phyloP scores from a whole-genome alignment of 140 eudicot species.

The Anethum foeniculum region DNA sequence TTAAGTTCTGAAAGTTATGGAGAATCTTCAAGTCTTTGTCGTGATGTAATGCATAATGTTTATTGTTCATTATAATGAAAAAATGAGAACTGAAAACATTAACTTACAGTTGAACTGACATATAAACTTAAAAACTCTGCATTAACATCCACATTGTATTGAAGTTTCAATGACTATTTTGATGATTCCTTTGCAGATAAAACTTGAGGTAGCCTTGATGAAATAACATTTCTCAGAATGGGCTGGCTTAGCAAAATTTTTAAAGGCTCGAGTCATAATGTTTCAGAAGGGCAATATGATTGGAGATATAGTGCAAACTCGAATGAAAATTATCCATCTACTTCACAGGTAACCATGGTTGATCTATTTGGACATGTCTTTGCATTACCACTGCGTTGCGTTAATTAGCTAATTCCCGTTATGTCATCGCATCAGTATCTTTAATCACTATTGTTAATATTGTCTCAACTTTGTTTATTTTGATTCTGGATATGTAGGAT shows the following conservation, averaged over 20 bases:
- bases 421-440: not conserved
- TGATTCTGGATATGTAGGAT: conserved; percentile 24
- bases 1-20: not conserved
- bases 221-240: conserved; percentile 35
- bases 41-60: not conserved
- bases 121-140: not conserved
- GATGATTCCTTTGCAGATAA: conserved; percentile 27
- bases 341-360: conserved; percentile 50
- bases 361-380: not conserved
- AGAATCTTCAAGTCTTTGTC: not conserved
- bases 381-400: not conserved
- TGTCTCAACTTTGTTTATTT: conserved; percentile 4
- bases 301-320: conserved; percentile 45
- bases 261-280: conserved; percentile 52
- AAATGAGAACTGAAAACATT: not conserved
- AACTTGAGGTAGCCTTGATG: conserved; percentile 27
- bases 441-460: not conserved
- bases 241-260: conserved; percentile 67
- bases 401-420: not conserved
- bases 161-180: not conserved
- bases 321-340: conserved; percentile 54
- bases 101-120: not conserved
- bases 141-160: not conserved
- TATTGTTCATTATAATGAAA: not conserved
- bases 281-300: conserved; percentile 58